phyloP scores from a whole-genome alignment of 805 yeast genomes.

The Middelhovenomyces tepae region DNA sequence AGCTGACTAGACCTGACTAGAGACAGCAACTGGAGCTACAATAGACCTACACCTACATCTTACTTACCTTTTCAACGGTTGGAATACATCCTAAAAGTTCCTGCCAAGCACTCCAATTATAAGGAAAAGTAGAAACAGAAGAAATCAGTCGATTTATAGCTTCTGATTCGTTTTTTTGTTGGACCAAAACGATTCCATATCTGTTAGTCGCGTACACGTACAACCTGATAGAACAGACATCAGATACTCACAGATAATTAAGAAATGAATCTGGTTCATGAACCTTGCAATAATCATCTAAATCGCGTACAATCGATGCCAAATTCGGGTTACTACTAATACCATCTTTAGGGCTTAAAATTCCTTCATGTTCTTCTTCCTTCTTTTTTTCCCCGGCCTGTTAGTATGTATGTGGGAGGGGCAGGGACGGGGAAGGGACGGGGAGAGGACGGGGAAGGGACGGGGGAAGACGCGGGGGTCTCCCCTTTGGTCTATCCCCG shows the following conservation, averaged over 20 bases:
- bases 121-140: conserved; percentile 63
- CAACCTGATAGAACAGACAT: no score
- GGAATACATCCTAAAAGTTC: conserved; percentile 60
- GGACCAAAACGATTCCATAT: conserved; percentile 59
- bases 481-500: no score
- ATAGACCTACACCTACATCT: no score
- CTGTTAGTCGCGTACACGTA: no score
- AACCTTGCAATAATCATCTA: conserved; percentile 25
- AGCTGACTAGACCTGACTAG: conserved; percentile 4
- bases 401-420: conserved; percentile 1
- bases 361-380: conserved; percentile 65
- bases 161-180: conserved; percentile 46
- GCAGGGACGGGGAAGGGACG: background rate
- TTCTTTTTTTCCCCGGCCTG: conserved; percentile 63
- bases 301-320: conserved; percentile 31
- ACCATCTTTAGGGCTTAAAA: conserved; percentile 33
- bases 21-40: conserved; percentile 11
- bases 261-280: conserved; percentile 45
- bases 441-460: background rate
- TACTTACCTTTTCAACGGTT: conserved; percentile 47
- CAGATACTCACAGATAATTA: conserved; percentile 58
- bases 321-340: conserved; percentile 26
- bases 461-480: no score
- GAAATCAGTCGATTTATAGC: conserved; percentile 56
- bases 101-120: conserved; percentile 91